Percentiles rank a stretch among this genome's conserved stretches.
Evolutionary conservation across 768 basidiomycete species (phyloP).

Genomic region (Podaxis sp.): DNA sequence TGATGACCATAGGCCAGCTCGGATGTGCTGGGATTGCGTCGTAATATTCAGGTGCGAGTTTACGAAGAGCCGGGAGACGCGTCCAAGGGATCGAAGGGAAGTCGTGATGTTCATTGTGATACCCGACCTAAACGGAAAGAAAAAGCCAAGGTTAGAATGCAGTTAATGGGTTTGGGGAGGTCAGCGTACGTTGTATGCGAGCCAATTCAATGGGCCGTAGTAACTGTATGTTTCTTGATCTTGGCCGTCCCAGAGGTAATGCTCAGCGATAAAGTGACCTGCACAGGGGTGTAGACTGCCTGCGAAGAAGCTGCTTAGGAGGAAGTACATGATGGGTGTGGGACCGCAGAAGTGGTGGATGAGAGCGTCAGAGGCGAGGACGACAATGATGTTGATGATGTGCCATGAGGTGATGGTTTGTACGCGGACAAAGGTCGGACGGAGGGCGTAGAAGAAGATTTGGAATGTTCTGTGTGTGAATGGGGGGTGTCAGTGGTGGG

Average conservation of each 20-base stretch:
- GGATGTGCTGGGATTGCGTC: slow-evolving; percentile 84
- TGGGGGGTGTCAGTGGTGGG: not conserved
- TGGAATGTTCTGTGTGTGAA: slow-evolving; percentile 78
- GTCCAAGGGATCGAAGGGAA: slow-evolving; percentile 98
- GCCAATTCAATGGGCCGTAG: slow-evolving; percentile 85
- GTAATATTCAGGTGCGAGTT: slow-evolving; percentile 90
- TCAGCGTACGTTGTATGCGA: slow-evolving; percentile 87
- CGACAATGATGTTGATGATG: slow-evolving; percentile 66
- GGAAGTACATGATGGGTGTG: slow-evolving; percentile 71
- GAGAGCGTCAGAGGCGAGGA: slow-evolving; percentile 72
- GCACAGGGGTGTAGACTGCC: slow-evolving; percentile 95
- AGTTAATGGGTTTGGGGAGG: slow-evolving; percentile 1
- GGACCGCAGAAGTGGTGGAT: slow-evolving; percentile 49
- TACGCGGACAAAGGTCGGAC: slow-evolving; percentile 87
- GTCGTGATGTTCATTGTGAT: slow-evolving; percentile 99
- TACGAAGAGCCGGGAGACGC: slow-evolving; percentile 77
- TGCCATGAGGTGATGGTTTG: slow-evolving; percentile 88
- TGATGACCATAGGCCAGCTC: slow-evolving; percentile 92
- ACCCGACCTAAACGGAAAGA: slow-evolving; percentile 68
- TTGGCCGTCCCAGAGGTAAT: slow-evolving; percentile 91
- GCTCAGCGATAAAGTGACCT: slow-evolving; percentile 97
- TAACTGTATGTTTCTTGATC: slow-evolving; percentile 97
- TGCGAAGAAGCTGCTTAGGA: slow-evolving; percentile 93
- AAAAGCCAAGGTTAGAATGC: not conserved
- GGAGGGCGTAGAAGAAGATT: slow-evolving; percentile 95